These are phyloP conservation scores for Penicillium janthinellum DNA, from an alignment of 2,329 filamentous ascomycete species.

Conservation along the genomic window DNA sequence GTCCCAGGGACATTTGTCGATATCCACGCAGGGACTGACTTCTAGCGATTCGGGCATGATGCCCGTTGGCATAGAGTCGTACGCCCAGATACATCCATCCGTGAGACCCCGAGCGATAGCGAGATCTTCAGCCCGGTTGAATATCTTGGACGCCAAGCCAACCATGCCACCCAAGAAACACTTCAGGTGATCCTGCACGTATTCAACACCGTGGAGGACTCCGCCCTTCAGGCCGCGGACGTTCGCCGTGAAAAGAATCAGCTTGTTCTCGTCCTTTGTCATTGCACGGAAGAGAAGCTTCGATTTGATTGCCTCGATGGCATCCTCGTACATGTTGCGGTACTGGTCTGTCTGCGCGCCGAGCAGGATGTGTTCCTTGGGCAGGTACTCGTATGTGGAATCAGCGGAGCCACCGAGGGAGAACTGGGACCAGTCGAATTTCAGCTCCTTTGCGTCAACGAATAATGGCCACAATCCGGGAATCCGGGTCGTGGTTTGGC, in stretches of 20 bases:
- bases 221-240: slow-evolving; percentile 22
- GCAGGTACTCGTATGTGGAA: slow-evolving; percentile 54
- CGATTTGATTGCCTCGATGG: slow-evolving; percentile 43
- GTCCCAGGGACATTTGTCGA: slow-evolving; percentile 55
- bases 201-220: slow-evolving; percentile 25
- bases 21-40: slow-evolving; percentile 53
- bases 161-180: slow-evolving; percentile 66
- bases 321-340: slow-evolving; percentile 45
- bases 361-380: slow-evolving; percentile 51
- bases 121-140: slow-evolving; percentile 57
- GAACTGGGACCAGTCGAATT: slow-evolving; percentile 39
- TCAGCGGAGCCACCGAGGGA: slow-evolving; percentile 51
- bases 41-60: slow-evolving; percentile 64
- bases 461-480: slow-evolving; percentile 79
- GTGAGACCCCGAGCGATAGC: slow-evolving; percentile 58
- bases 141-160: slow-evolving; percentile 60
- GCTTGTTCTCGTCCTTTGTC: slow-evolving; percentile 39
- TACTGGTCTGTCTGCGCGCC: slow-evolving; percentile 47
- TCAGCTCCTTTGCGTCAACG: slow-evolving; percentile 59
- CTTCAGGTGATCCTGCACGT: slow-evolving; percentile 58
- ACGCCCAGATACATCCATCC: slow-evolving; percentile 65
- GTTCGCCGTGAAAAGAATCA: slow-evolving; percentile 46
- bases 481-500: slow-evolving; percentile 70
- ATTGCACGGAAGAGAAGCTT: slow-evolving; percentile 50
- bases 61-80: slow-evolving; percentile 57